phyloP scores from a whole-genome alignment of 2,329 filamentous ascomycete genomes.

The Pestalotiopsis sp. region DNA sequence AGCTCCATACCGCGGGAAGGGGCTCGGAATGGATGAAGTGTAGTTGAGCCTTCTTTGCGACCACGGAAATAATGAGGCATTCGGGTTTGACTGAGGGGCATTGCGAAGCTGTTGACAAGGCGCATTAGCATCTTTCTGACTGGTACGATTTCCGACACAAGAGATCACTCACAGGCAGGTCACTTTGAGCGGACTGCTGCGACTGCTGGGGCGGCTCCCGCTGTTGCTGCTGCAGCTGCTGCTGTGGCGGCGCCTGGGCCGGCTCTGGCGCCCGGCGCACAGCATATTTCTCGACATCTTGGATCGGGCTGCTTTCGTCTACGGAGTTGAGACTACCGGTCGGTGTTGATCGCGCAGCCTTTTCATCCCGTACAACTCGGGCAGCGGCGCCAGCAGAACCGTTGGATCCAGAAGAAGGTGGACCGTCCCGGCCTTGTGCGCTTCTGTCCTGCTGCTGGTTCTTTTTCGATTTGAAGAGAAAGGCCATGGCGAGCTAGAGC shows the following conservation, averaged over 20 bases:
- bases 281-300: conserved; percentile 60
- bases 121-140: conserved; percentile 11
- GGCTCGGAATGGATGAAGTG: conserved; percentile 77
- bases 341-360: conserved; percentile 67
- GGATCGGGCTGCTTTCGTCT: conserved; percentile 61
- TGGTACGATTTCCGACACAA: background rate
- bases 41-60: conserved; percentile 88
- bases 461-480: conserved; percentile 83
- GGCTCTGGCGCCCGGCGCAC: conserved; percentile 56
- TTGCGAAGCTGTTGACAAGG: conserved; percentile 44
- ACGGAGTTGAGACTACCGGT: conserved; percentile 79
- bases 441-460: conserved; percentile 68
- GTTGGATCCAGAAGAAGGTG: conserved; percentile 40
- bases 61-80: conserved; percentile 91
- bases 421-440: conserved; percentile 56
- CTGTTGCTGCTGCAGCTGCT: conserved; percentile 26
- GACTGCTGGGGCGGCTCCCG: conserved; percentile 6
- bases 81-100: conserved; percentile 50
- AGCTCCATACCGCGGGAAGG: conserved; percentile 95
- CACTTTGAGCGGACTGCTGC: conserved; percentile 23
- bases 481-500: conserved; percentile 65
- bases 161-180: conserved; percentile 38
- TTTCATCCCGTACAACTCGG: conserved; percentile 57
- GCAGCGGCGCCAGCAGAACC: conserved; percentile 50
- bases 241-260: conserved; percentile 45